Evolutionary conservation across 371 early-diverging fungal species (phyloP).

Genomic region (Nematocida ironsii): DNA sequence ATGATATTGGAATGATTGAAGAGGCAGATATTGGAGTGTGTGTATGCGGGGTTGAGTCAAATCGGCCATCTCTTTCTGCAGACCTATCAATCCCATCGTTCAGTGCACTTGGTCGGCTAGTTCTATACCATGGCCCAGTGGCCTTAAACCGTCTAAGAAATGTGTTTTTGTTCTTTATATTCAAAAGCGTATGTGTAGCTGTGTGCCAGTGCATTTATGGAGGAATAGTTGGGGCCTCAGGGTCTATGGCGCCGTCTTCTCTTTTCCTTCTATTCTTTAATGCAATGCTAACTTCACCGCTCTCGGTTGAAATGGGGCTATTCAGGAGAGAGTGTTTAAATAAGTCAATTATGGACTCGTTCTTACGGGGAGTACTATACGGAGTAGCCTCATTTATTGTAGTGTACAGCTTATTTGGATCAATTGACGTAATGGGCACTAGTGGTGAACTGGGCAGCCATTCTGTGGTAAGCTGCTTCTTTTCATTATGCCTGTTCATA

Average conservation of each 20-base stretch:
- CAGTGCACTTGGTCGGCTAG: constrained; percentile 76
- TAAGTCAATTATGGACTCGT: constrained; percentile 47
- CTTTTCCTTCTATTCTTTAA: constrained; percentile 70
- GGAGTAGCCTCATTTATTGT: constrained; percentile 41
- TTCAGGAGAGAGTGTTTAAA: constrained; percentile 65
- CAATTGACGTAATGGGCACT: constrained; percentile 31
- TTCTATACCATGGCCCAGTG: constrained; percentile 83
- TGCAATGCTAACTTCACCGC: constrained; percentile 68
- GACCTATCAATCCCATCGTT: constrained; percentile 92
- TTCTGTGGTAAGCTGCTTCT: constrained; percentile 23
- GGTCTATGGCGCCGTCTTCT: constrained; percentile 67
- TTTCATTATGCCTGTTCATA: constrained; percentile 47
- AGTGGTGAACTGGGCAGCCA: constrained; percentile 20
- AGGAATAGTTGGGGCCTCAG: constrained; percentile 66
- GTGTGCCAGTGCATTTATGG: constrained; percentile 69
- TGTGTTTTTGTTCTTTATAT: constrained; percentile 67
- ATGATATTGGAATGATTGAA: constrained; percentile 98
- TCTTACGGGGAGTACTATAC: constrained; percentile 24
- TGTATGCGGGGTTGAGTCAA: constrained; percentile 95
- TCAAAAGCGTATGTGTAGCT: constrained; percentile 69
- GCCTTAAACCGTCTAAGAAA: constrained; percentile 65
- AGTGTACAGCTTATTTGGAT: constrained; percentile 38
- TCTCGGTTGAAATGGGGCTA: constrained; percentile 66
- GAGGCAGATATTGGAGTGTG: constrained; percentile 95
- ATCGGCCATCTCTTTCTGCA: constrained; percentile 89